phyloP scores from a whole-genome alignment of 2,329 filamentous ascomycete genomes.

The Helotiales sp. region DNA sequence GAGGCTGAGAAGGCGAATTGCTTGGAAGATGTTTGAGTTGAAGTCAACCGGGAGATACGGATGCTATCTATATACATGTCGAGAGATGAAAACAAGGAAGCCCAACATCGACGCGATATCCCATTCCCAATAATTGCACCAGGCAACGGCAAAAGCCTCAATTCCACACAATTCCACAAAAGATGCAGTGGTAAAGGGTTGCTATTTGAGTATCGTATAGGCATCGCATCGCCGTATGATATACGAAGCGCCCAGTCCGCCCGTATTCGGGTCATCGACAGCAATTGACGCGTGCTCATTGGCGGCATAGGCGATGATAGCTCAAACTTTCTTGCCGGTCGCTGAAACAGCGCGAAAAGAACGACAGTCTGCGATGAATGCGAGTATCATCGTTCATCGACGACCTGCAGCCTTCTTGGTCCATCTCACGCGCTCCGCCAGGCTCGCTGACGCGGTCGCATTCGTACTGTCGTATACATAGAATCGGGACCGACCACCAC shows the following conservation, averaged over 20 bases:
- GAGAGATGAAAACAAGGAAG: neutral
- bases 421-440: neutral
- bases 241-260: no score
- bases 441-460: neutral
- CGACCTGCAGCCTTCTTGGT: neutral
- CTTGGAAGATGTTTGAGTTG: neutral
- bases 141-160: neutral
- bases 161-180: neutral
- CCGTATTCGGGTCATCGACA: no score
- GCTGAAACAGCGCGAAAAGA: no score
- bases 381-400: neutral
- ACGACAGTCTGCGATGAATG: no score
- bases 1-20: neutral
- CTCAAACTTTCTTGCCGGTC: no score
- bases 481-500: neutral
- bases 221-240: no score
- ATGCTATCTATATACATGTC: conserved; percentile 3
- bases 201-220: no score
- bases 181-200: no score
- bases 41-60: conserved; percentile 4
- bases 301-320: no score
- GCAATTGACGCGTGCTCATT: no score
- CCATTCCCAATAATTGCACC: neutral
- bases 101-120: neutral
- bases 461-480: conserved; percentile 1